These are phyloP conservation scores for Phanerodontia chrysosporium DNA, from an alignment of 768 basidiomycete genomes.

Conservation along the genomic window DNA sequence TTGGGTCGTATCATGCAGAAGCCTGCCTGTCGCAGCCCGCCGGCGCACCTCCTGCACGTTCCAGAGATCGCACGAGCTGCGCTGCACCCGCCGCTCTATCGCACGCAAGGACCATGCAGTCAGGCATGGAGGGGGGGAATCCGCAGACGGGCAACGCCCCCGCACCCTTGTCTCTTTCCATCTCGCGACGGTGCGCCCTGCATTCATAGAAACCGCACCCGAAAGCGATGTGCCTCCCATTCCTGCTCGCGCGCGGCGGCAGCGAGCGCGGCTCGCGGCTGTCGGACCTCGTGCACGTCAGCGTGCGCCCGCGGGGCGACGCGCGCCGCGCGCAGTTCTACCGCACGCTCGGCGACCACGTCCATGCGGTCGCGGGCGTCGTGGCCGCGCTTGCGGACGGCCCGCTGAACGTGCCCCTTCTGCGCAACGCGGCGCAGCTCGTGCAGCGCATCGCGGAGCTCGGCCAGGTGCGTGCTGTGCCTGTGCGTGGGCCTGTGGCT, in stretches of 20 bases:
- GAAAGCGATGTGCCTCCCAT: background rate
- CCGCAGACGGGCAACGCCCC: no score
- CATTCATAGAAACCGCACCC: background rate
- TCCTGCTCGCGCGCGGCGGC: background rate
- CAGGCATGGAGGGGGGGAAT: no score
- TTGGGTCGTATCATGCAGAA: background rate
- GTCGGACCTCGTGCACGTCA: background rate
- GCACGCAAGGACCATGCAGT: no score
- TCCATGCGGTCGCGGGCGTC: background rate
- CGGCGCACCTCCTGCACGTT: background rate
- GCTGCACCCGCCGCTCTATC: background rate
- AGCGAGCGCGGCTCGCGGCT: background rate
- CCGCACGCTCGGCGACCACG: background rate
- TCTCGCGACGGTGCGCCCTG: background rate
- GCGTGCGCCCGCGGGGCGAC: background rate
- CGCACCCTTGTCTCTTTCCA: background rate
- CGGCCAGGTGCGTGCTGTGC: background rate
- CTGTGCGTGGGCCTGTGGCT: no score
- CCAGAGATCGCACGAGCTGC: background rate
- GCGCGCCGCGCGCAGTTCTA: background rate
- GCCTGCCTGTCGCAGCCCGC: background rate
- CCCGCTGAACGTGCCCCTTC: background rate
- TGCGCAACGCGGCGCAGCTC: background rate
- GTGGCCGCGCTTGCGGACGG: background rate
- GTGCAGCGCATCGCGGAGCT: background rate